A percentile compares a stretch with the other conserved stretches of the same genome.
Conservation (phyloP, 2,329 filamentous ascomycete genomes). For the Talaromyces marneffei region DNA sequence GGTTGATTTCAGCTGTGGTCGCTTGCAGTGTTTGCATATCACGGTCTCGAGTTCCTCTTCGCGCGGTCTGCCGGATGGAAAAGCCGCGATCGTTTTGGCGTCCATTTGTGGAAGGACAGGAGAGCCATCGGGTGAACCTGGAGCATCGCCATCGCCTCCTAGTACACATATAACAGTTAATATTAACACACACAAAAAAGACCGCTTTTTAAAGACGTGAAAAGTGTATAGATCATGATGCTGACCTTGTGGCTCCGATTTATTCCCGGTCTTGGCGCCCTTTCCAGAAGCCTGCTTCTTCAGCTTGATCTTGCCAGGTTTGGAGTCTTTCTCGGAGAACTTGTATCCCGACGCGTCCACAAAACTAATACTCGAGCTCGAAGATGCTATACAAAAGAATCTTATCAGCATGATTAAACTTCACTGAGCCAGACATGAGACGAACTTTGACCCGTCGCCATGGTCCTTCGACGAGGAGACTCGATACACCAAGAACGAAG, state of each 20-base stretch:
- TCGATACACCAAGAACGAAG: background rate
- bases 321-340: constrained; percentile 41
- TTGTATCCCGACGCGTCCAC: constrained; percentile 44
- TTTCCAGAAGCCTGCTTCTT: constrained; percentile 32
- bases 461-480: background rate
- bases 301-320: constrained; percentile 41
- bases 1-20: constrained; percentile 69
- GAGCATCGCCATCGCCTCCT: constrained; percentile 24
- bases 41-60: constrained; percentile 74
- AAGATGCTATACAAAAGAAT: constrained; percentile 12
- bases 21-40: constrained; percentile 91
- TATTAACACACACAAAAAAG: background rate
- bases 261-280: constrained; percentile 30
- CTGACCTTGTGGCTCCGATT: constrained; percentile 21
- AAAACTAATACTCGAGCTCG: constrained; percentile 30
- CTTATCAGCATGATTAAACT: background rate
- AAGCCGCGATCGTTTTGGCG: constrained; percentile 68
- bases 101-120: constrained; percentile 57
- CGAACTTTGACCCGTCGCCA: constrained; percentile 8
- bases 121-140: constrained; percentile 33
- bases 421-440: background rate
- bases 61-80: constrained; percentile 73
- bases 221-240: background rate
- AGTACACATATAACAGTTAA: background rate
- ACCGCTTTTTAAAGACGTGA: background rate